Evolutionary conservation across 345 rosid species (phyloP), one percentile per base, ranked within the genome.

Genomic region (Syzygium aromaticum): DNA sequence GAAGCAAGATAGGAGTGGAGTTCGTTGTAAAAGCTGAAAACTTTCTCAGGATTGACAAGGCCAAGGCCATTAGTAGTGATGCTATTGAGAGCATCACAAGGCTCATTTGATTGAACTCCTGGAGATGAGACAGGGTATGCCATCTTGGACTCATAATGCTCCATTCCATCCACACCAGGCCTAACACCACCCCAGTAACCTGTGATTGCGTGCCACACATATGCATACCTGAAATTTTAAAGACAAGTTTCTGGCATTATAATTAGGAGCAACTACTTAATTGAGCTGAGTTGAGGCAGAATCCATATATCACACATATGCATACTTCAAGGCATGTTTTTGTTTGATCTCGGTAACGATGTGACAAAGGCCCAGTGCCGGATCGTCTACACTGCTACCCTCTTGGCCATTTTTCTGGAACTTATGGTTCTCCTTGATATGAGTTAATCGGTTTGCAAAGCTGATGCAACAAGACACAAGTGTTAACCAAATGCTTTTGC

Each of bases 121-220:
- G 93, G 94, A 27, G 97, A 95, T 25, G 90, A 89, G 86, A 92
- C 84, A 6, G 95, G 95, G 88, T 91, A 93, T 19, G 92, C 61
- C 88, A 95, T 83, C 91, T 90, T 89, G 17, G 96, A 92, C 78
- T 92, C 93, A 53, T 95, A 95, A 64, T 94, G 95, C 54, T 91
- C 92, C 95, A 94, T 92, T 89, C 89, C 95, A 8, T 78, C 33
- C 23, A 86, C 90, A 52, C 90, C 92, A 15, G 94, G 95, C 84
- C 77, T 87, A 57, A 93, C 94, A 77, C 96, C 97, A 63, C 96
- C 96, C 97, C 97, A 94, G 85, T 94, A 95, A 67, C 97, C 97
- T 28, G 95, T 94, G 88, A 95, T 92, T 0, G 96, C 95, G 38
- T 93, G 96, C 95, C 97, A 94, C 51, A 92, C 95, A 87, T 93